These are phyloP conservation scores for Vicia villosa DNA, from an alignment of 306 rosid species.

Conservation along the genomic window DNA sequence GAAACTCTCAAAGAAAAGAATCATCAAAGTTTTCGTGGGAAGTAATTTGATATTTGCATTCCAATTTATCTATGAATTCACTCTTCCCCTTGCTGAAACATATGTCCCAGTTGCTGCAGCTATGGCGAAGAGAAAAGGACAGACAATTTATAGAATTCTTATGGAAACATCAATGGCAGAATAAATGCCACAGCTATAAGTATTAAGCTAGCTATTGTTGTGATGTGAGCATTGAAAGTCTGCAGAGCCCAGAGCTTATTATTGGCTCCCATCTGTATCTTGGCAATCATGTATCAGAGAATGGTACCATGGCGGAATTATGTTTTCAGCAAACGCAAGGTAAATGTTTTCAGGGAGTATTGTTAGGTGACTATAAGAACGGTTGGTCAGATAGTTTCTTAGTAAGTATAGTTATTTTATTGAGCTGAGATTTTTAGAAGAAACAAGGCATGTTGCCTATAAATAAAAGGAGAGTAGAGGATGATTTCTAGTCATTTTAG, in stretches of 20 bases:
- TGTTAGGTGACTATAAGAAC: no score
- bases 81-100: neutral
- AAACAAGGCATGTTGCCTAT: no score
- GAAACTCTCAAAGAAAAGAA: neutral
- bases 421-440: no score
- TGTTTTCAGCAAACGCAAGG: no score
- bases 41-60: neutral
- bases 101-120: neutral
- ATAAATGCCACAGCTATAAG: neutral
- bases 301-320: no score
- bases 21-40: neutral
- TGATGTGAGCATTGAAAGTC: neutral
- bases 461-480: neutral
- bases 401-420: no score
- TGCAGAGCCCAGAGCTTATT: no score
- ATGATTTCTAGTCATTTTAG: neutral
- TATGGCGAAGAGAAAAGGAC: conserved; percentile 3
- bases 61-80: neutral
- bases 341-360: no score
- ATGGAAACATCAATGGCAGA: neutral
- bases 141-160: no score
- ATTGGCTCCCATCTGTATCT: no score
- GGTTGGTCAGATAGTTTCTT: no score
- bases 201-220: neutral
- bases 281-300: no score